Conservation (phyloP, 176 grass and related monocot genomes). For the Hordeum marinum region DNA sequence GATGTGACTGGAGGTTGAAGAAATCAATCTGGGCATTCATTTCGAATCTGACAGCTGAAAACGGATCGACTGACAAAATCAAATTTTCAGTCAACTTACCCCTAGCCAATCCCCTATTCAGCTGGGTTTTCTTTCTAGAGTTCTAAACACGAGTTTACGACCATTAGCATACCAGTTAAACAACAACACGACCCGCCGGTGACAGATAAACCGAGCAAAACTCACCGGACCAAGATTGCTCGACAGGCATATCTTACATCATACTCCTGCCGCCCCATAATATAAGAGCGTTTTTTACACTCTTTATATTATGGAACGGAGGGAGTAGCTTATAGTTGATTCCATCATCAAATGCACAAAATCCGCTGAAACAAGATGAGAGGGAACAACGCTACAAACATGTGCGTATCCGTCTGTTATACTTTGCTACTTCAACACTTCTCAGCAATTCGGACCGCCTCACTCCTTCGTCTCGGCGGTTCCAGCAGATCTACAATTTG, state of each 20-base stretch:
- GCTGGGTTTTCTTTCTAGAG: too few species aligned
- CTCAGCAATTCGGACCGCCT: not conserved
- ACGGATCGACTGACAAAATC: too few species aligned
- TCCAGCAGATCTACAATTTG: constrained; percentile 18
- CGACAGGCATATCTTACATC: too few species aligned
- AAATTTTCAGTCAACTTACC: too few species aligned
- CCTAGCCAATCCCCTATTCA: too few species aligned
- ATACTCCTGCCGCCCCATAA: too few species aligned
- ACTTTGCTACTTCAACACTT: not conserved
- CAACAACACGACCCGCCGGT: not conserved
- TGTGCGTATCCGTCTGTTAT: not conserved
- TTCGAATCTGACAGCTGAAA: too few species aligned
- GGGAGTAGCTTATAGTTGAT: not conserved
- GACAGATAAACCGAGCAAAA: not conserved
- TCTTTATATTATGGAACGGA: too few species aligned
- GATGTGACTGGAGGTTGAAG: too few species aligned
- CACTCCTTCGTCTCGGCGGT: constrained; percentile 13
- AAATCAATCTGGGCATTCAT: too few species aligned
- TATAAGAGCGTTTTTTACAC: too few species aligned
- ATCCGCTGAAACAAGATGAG: not conserved
- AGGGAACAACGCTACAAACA: not conserved
- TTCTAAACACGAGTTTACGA: not conserved
- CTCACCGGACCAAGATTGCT: too few species aligned
- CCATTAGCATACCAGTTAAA: not conserved
- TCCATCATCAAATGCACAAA: not conserved